Base-by-base conservation (phyloP, 2,329 filamentous ascomycete genomes). In the Cladosporium sp. region DNA sequence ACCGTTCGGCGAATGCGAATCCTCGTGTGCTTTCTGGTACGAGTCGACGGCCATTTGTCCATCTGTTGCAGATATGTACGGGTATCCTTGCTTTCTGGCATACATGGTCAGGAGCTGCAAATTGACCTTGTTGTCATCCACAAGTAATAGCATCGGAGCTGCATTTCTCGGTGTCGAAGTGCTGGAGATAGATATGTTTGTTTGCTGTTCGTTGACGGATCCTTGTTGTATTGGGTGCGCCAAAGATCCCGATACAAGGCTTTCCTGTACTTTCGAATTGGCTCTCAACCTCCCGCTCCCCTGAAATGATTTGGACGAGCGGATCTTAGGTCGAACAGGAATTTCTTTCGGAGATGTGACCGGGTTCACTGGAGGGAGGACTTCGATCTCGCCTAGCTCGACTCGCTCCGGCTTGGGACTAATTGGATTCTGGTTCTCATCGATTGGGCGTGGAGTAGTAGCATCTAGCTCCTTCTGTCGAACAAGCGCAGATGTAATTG, bases 21-120 rank as follows among this genome's bases (percentile, higher is more conserved):
- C 46, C n/a, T 8, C 71, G 39, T 51, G 46, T 39, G 64, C 48
- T 21, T 49, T 62, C 36, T 79, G 76, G 65, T 81, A 82, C 32
- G 74, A 74, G 8, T 82, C 73, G 0, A 85, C 79, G 1, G 84
- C 84, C 70, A 84, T 78, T 1, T 80, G 75, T 5, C 84, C 84
- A 67, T 85, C 79, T 23, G 72, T 73, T 1, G 83, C 83, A n/a
- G 78, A 78, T 14, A 79, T 75, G 4, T 75, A 73, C n/a, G 74
- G 77, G 4, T 80, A 79, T 1, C 78, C 75, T 6, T 78, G 71
- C 53, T 75, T 76, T 10, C 68, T 62, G 16, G 72, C 71, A 64
- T 73, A 76, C 58, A 71, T 73, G 7, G 70, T 67, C 1, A 76
- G 72, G 8, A 76, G 71, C 36, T 71, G 70, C n/a, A 77, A 69